phyloP scores from a whole-genome alignment of 2,329 filamentous ascomycete species.

The Monosporascus sp. region DNA sequence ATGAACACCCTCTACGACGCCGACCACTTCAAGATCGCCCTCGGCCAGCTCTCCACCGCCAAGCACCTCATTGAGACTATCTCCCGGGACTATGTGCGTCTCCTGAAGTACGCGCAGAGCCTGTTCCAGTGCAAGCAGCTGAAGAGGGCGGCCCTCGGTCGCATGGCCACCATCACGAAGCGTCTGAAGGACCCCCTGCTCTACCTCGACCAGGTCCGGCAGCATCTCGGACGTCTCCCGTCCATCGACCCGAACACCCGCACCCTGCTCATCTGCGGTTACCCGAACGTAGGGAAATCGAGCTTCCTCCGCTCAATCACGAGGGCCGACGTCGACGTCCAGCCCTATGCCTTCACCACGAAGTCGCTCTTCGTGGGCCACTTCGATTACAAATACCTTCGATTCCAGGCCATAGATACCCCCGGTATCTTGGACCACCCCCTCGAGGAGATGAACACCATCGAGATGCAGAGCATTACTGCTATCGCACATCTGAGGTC shows the following conservation, averaged over 20 bases:
- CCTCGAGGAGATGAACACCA: slow-evolving; percentile 98
- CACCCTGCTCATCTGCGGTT: slow-evolving; percentile 93
- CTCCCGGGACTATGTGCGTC: slow-evolving; percentile 88
- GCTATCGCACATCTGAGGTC: slow-evolving; percentile 95
- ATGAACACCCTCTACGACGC: slow-evolving; percentile 98
- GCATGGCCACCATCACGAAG: slow-evolving; percentile 97
- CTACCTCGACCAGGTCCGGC: slow-evolving; percentile 93
- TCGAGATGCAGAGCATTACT: slow-evolving; percentile 98
- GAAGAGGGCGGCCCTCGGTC: slow-evolving; percentile 90
- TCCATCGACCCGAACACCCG: slow-evolving; percentile 98
- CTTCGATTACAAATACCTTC: slow-evolving; percentile 92
- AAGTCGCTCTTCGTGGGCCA: slow-evolving; percentile 97
- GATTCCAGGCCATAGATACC: slow-evolving; percentile 83
- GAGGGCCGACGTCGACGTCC: slow-evolving; percentile 90
- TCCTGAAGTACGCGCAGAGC: slow-evolving; percentile 94
- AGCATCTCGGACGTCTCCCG: slow-evolving; percentile 94
- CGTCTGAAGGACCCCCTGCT: slow-evolving; percentile 89
- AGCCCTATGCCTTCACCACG: slow-evolving; percentile 97
- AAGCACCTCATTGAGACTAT: slow-evolving; percentile 97
- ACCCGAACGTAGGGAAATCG: slow-evolving; percentile 96
- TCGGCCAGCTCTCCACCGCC: slow-evolving; percentile 91
- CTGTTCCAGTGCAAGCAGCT: slow-evolving; percentile 99
- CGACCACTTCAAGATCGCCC: slow-evolving; percentile 94
- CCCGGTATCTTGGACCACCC: slow-evolving; percentile 98
- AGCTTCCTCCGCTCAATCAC: slow-evolving; percentile 92